Base-by-base conservation (phyloP, 2,329 filamentous ascomycete genomes). In the Raffaelea albimanens region DNA sequence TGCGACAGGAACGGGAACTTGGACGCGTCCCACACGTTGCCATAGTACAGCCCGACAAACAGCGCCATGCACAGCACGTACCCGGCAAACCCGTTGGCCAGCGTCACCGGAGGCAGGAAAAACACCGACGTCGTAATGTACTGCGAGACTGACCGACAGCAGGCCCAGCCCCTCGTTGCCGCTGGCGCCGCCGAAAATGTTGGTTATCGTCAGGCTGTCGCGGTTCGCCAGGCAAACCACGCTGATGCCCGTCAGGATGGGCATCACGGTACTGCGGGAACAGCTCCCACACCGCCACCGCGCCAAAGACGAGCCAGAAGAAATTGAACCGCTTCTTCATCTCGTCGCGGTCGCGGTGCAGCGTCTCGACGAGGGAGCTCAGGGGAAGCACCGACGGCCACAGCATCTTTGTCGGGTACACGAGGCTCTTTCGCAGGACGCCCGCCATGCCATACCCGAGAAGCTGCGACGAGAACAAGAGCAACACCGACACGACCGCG, bases 391-490 rank as follows among this genome's bases (percentile, higher is more conserved):
- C 45, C 45, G 58, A 57, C 1, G 67, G 69, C 63, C 65, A 72
- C 7, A 71, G 21, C 61, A 75, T 71, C 48, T 68, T 69, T 19
- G 68, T 72, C 1, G 71, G 71, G 50, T 69, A 69, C 1, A 75
- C 63, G 14, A 73, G 56, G 9, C 68, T 62, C 31, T 63, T 60
- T 9, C 72, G 64, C 53, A 75, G 57, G 29, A 74, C 51, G 16
- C 72, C 72, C 3, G 68, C 67, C 44, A 76, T 57, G 20, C 71
- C 72, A 39, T 70, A 76, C 0, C 71, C 72, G 16, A 74, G 61
- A 5, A 71, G 58, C 41, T 74, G 71, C 1, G 70, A 72, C 0
- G 72, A 72, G 7, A 76, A 55, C 0, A 65, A 61, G 29, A 72
- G 55, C 51, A 76, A 66, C 45, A 75, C 64, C 5, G 64, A 63